Percentiles rank a stretch among this genome's conserved stretches.
Evolutionary conservation across 1,284 basidiomycete species (phyloP).

Genomic region (Leccinum fallax): DNA sequence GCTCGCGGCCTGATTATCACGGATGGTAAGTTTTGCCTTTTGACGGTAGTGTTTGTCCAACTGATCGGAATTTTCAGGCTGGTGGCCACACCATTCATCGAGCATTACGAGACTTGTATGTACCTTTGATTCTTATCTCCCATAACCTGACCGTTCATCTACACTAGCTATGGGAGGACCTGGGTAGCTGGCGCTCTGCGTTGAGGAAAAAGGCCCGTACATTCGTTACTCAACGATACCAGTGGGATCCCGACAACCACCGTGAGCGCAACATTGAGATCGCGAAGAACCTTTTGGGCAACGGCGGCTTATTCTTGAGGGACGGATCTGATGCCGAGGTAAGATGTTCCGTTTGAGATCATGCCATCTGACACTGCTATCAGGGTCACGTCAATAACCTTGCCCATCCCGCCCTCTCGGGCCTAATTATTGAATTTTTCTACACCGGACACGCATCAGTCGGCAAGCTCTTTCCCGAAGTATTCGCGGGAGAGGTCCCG

Average conservation of each 20-base stretch:
- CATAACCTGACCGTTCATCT: not conserved
- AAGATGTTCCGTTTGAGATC: not conserved
- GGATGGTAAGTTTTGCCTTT: slow-evolving; percentile 5
- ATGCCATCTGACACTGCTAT: not conserved
- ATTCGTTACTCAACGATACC: not conserved
- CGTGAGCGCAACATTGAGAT: not conserved
- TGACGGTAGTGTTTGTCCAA: not conserved
- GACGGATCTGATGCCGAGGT: not conserved
- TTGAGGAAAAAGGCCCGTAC: not conserved
- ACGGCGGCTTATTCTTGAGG: not conserved
- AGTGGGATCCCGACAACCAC: not conserved
- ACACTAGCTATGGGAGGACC: not conserved
- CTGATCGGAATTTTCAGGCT: not conserved
- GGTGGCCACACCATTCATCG: not conserved
- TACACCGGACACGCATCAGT: not conserved
- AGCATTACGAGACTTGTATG: not conserved
- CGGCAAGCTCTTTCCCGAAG: not conserved
- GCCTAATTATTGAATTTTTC: not conserved
- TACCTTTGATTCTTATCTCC: not conserved
- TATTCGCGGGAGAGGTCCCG: not conserved
- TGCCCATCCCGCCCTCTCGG: not conserved
- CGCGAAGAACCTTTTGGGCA: not conserved
- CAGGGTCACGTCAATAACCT: not conserved
- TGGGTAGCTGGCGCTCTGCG: not conserved
- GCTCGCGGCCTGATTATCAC: not conserved